Conservation (phyloP, 2,329 filamentous ascomycete species). For the Diaporthe batatas region DNA sequence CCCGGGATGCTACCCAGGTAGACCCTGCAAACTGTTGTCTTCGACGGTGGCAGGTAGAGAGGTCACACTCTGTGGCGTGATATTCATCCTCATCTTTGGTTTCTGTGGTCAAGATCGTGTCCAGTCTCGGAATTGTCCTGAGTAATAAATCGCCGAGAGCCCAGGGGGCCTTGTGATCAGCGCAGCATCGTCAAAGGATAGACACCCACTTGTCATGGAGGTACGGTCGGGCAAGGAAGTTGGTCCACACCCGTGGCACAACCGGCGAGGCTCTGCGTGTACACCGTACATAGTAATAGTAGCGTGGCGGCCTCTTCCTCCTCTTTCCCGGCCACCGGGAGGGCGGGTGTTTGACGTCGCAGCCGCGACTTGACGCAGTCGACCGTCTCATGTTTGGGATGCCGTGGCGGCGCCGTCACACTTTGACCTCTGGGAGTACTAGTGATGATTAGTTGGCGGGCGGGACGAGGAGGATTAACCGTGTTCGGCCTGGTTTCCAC, state of each 20-base stretch:
- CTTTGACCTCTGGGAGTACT: background rate
- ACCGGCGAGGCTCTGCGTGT: background rate
- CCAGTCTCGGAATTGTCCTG: accelerated
- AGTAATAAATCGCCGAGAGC: background rate
- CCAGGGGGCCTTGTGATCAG: background rate
- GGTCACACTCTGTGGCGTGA: too few species aligned
- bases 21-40: background rate
- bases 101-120: too few species aligned
- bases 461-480: constrained; percentile 1
- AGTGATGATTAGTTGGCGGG: background rate
- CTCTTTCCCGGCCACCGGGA: constrained; percentile 3
- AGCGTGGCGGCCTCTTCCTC: background rate
- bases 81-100: background rate
- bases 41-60: background rate
- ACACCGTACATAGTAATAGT: too few species aligned
- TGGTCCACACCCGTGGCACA: background rate
- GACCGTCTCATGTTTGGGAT: constrained; percentile 33
- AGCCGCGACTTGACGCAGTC: constrained; percentile 21
- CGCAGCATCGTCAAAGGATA: background rate
- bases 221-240: constrained; percentile 1
- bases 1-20: background rate
- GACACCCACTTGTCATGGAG: too few species aligned
- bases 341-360: constrained; percentile 4
- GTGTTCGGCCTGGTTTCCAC: background rate
- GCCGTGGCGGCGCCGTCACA: constrained; percentile 20